Evolutionary conservation across 805 yeast species (phyloP), one percentile per base, ranked within the genome.

Genomic region (Candida peoriensis): DNA sequence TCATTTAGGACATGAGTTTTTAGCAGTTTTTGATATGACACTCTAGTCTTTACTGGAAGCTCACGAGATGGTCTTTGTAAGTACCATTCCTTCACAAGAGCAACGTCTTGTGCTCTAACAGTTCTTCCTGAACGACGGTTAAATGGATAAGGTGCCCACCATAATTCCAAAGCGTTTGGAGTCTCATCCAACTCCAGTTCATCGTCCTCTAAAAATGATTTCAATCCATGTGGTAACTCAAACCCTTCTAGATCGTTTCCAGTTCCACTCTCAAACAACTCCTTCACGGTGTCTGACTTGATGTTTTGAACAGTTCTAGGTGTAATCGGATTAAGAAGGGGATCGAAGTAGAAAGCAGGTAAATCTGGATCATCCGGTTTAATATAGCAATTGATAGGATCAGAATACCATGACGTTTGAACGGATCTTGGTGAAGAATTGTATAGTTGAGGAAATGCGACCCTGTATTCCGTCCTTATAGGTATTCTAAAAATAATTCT

Each of bases 21-120:
- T 36, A 94, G 60, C n/a, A 93, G 65, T 55, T 87, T 86, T 55
- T 93, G 97, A 54, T 89, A 82, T 0, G 97, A 89, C 1, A 88
- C 76, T 27, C 89, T 72, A 0, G 85, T 87, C 54, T 93, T 93
- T 8, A 78, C 72, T 0, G 89, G 88, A 36, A 72, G 68, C 11
- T 63, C 61, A 8, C 71, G 64, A 13, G 76, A 70, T 2, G 89
- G 81, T 38, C 76, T 78, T 36, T 81, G 80, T 28, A 75, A 59
- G 52, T 84, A 89, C 95, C 96, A 87, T 18, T 70, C 64, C 56
- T 93, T 93, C 6, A 84, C 66, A 3, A 93, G 58, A 0, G 96
- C 78, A 12, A 89, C 95, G 60, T 93, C 97, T 54, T 93, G 84
- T 1, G 97, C 90, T 44, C 97, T 70, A 0, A 76, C 76, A 51